Conservation (phyloP, 2,329 filamentous ascomycete genomes). For the Microdochium trichocladiopsis region DNA sequence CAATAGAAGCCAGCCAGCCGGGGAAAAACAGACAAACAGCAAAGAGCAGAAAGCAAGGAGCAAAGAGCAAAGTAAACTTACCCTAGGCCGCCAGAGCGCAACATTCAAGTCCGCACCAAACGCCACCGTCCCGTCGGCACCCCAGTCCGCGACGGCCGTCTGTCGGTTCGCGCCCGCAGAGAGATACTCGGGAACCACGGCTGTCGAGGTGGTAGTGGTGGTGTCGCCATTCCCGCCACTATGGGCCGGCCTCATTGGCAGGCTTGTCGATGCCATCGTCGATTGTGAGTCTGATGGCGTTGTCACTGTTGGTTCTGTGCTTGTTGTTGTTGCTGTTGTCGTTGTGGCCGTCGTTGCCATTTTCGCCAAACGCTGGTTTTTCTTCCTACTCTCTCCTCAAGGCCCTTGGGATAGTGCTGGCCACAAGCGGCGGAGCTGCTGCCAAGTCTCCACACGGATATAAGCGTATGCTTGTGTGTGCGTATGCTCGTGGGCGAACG, state of each 20-base stretch:
- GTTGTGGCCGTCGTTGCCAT: not conserved
- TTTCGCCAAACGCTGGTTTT: not conserved
- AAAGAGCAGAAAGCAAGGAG: not conserved
- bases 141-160: constrained; percentile 86
- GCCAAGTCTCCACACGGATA: no score
- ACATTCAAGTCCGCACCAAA: constrained; percentile 88
- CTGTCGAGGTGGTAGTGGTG: not conserved
- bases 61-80: constrained; percentile 31
- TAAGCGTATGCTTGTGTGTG: no score
- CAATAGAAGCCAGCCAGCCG: no score
- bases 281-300: no score
- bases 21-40: no score
- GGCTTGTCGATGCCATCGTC: not conserved
- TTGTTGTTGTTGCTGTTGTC: not conserved
- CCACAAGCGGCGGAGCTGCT: no score
- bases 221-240: not conserved
- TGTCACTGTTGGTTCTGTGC: not conserved
- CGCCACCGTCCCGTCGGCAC: constrained; percentile 63
- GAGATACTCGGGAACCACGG: constrained; percentile 43
- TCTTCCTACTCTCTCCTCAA: not conserved
- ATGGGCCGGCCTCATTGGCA: not conserved
- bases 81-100: constrained; percentile 77
- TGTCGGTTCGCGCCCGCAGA: constrained; percentile 86
- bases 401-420: no score
- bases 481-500: no score